Evolutionary conservation across 2,329 filamentous ascomycete genomes (phyloP), one percentile per base, ranked within the genome.

Genomic region (Emmonsia crescens): DNA sequence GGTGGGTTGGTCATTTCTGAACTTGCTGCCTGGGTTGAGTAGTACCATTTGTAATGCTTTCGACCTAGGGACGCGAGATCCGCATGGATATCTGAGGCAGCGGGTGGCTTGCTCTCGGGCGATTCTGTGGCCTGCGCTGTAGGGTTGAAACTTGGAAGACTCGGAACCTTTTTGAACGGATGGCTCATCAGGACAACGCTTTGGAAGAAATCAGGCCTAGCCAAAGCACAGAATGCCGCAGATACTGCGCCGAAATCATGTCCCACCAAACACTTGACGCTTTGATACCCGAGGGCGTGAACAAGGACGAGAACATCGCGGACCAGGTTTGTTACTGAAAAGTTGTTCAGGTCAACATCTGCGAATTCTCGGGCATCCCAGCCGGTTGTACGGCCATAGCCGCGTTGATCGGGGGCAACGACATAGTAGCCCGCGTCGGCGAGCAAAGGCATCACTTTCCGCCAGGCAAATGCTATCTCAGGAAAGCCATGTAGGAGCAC

Each of bases 11-110:
- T 71, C 75, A 77, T 77, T 29, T 77, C 74, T 0, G 60, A 38
- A 62, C 71, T 73, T n/a, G 74, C 72, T 5, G 67, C 61, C 1
- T 65, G 64, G 2, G 74, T 77, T 19, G 74, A 76, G 61, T 76
- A 77, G 65, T 77, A 88, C 81, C 81, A 86, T 71, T 87, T 86
- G 76, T 89, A 89, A 70, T 88, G 85, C 69, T 88, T 88, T n/a
- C 81, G 78, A 1, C 77, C 70, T 0, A 85, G 76, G 48, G 75
- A 74, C 0, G 80, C 80, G 1, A 88, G 78, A 2, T 81, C 80
- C 24, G 75, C 73, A 62, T 85, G 82, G n/a, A 88, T 79, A 61
- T 85, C 78, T 27, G 68, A 67, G n/a, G 66, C 29, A 14, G 66
- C 61, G n/a, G 63, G 60, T 29, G 62, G 56, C 33, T 66, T 57